These are phyloP conservation scores for Licmophora abbreviata DNA, from an alignment of 108 stramenopile genomes.

Conservation along the genomic window DNA sequence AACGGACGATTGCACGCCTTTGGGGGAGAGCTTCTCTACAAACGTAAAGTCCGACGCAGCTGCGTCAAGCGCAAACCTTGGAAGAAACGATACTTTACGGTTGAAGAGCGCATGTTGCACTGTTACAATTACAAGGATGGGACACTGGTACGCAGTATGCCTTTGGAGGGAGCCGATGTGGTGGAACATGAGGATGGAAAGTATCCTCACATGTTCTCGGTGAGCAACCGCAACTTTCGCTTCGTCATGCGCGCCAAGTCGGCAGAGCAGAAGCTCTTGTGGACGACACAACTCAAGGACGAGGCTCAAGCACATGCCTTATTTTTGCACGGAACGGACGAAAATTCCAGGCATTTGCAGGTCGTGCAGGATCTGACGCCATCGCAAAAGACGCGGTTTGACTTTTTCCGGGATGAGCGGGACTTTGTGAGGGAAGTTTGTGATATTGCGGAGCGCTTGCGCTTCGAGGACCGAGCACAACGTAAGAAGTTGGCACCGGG, in stretches of 20 bases:
- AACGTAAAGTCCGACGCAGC: slow-evolving; percentile 53
- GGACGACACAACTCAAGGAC: slow-evolving; percentile 56
- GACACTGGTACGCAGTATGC: slow-evolving; percentile 72
- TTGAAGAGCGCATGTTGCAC: slow-evolving; percentile 90
- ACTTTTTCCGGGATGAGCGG: slow-evolving; percentile 87
- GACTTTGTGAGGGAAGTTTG: slow-evolving; percentile 86
- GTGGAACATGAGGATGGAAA: slow-evolving; percentile 32
- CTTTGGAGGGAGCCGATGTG: slow-evolving; percentile 73
- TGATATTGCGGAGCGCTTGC: slow-evolving; percentile 91
- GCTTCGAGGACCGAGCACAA: slow-evolving; percentile 81
- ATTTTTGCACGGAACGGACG: slow-evolving; percentile 44
- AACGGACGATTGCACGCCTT: slow-evolving; percentile 27
- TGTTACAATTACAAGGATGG: slow-evolving; percentile 69
- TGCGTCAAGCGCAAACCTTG: slow-evolving; percentile 76
- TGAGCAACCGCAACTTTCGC: slow-evolving; percentile 64
- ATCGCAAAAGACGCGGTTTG: slow-evolving; percentile 73
- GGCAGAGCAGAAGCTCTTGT: slow-evolving; percentile 51
- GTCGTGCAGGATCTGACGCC: slow-evolving; percentile 48
- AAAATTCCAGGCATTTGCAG: slow-evolving; percentile 23
- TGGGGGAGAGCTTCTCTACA: slow-evolving; percentile 74
- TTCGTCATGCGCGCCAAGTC: slow-evolving; percentile 65
- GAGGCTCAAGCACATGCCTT: slow-evolving; percentile 62
- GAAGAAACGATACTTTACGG: slow-evolving; percentile 88
- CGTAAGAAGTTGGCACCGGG: slow-evolving; percentile 74
- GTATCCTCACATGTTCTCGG: slow-evolving; percentile 56